Evolutionary conservation across 208 protist genomes (phyloP), one percentile per base, ranked within the genome.

Genomic region (Trypanosoma grayi): DNA sequence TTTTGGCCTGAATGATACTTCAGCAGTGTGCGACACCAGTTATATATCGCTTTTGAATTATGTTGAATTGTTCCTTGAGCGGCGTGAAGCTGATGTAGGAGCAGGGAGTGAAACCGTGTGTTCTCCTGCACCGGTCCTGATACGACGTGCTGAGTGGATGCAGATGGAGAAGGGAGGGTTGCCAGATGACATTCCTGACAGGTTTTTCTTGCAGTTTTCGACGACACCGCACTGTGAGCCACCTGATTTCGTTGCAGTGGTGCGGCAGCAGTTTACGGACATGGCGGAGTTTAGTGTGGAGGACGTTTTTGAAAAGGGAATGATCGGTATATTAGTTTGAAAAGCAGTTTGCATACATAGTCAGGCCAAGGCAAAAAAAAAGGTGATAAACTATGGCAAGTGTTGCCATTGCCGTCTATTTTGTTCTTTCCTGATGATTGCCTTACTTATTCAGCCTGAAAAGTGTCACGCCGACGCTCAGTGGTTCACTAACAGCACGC

Each of bases 151-250:
- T 16, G 56, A 18, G 2, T 80, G 53, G 54, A 57, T 16, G 11
- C n/a, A n/a, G 51, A 1, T 43, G 14, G n/a, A 2, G 14, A 2
- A 16, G 11, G 47, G 46, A 60, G 33, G 27, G 16, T 5, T 1
- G 27, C 16, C 70, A n/a, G 36, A 71, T 18, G 18, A 43, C 5
- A 11, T 74, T 20, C 66, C 83, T 1, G 62, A 75, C 14, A 39
- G 34, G 14, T 27, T 47, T 37, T 70, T 90, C n/a, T 54, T 90
- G 11, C 13, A 41, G 5, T 61, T 25, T 40, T 86, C 79, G 11
- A 90, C 79, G 2, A 86, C 83, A 2, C 79, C 83, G 28, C 79
- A 90, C 48, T 90, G 83, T 43, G 83, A 90, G 62, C 83, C 83
- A 9, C 64, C 70, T 9, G 83, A 90, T 59, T 90, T 84, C 44